Base-by-base conservation (phyloP, 768 basidiomycete species). In the Gyrodon lividus region DNA sequence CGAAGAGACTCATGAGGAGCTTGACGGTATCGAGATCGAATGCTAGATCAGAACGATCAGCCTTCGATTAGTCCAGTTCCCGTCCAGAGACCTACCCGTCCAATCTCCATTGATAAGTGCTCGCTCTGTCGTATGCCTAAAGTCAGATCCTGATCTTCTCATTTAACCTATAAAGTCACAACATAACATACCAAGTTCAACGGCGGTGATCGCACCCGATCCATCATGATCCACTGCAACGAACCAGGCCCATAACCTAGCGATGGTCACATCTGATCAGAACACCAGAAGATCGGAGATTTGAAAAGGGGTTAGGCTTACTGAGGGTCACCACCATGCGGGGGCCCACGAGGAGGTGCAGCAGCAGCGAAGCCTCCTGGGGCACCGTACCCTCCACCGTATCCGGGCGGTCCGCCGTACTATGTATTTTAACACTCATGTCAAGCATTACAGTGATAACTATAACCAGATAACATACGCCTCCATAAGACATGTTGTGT, bases 11-110 rank as follows among this genome's bases (percentile, higher is more conserved):
- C 85, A 93, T 90, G 55, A 92, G 74, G 30, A 92, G 76, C 73
- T 89, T 91, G 67, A 92, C 86, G 22, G 91, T 92, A 61, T 92
- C 91, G 49, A 89, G 72, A 70, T 92, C 90, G 61, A 92, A 92
- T 5, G 84, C 89, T 89, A 48, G 7, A 33, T 14, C 23, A 42
- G 5, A 9, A 24, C 19, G 4, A 28, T 17, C 16, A 42, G n/a
- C 16, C 42, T 24, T 20, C 5, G 20, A 30, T 17, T 12, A 28
- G 7, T 2, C 34, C 13, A 24, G 12, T 28, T n/a, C 6, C 34
- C 14, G 33, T 14, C 22, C 19, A 19, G 13, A 12, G 38, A 75
- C 89, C 68, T 57, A 91, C 89, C 81, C 58, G 78, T 79, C 87
- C 87, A 91, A 62, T 92, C 87, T 35, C 89, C 81, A 47, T 82